Percentiles rank a stretch among this genome's conserved stretches.
These are phyloP conservation scores for Themeda triandra DNA, from an alignment of 176 grass and related monocot species.

Conservation along the genomic window DNA sequence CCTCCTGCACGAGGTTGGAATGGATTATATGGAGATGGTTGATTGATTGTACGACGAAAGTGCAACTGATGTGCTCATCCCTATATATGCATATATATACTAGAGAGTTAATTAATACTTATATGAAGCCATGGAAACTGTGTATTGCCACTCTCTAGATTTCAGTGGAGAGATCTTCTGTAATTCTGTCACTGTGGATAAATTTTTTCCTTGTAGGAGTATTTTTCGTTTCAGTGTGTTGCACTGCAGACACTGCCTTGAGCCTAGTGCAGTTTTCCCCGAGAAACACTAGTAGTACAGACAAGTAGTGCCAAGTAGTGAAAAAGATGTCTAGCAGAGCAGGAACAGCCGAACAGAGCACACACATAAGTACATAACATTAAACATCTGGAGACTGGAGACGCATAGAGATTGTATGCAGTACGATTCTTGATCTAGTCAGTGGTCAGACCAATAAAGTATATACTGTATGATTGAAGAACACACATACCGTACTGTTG, in stretches of 20 bases:
- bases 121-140: background rate
- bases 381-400: background rate
- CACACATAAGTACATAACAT: background rate
- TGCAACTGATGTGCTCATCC: too few relatives aligned
- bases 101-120: background rate
- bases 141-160: background rate
- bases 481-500: conserved; percentile 35
- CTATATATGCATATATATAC: background rate
- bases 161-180: background rate
- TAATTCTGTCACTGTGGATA: background rate
- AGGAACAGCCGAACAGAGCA: background rate
- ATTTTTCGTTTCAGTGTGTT: background rate
- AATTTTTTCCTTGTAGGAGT: too few relatives aligned
- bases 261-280: background rate
- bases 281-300: background rate
- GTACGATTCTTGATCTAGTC: too few relatives aligned
- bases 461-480: background rate
- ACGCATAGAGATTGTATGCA: too few relatives aligned
- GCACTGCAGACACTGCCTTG: background rate
- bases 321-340: background rate
- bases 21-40: too few relatives aligned
- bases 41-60: too few relatives aligned
- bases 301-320: background rate
- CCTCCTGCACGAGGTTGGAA: conserved; percentile 15
- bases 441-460: background rate